Evolutionary conservation across 75 land plant species (phyloP), one percentile per base, ranked within the genome.

Genomic region (Selaginella moellendorffii): DNA sequence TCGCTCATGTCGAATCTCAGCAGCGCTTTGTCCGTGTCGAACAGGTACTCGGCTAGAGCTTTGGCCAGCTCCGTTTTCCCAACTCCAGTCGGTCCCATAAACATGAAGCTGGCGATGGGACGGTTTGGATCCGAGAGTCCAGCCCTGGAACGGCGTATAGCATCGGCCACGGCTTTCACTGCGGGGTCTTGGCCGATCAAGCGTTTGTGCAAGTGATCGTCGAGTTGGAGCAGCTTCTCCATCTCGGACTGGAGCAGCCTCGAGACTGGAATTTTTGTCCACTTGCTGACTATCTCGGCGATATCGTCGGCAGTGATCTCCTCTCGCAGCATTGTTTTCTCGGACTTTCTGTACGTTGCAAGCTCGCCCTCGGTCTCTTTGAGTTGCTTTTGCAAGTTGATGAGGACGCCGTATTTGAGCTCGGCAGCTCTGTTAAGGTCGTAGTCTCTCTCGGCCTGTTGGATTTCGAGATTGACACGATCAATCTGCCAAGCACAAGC

Each of bases 211-310:
- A 56, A 21, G 5, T 56, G 25, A 21, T 56, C 59, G n/a, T 56
- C 59, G n/a, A 56, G 19, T 8, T 56, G 59, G 25, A 56, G 24
- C 5, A 56, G 59, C 59, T 56, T 56, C 59, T 56, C 24, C 24
- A 21, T 56, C 24, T 56, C 24, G n/a, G 59, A 56, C 24, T 56
- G 59, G 8, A 56, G 21, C 21, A 56, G 59, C 24, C 24, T 56
- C 24, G 59, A 56, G 9, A 56, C 59, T 5, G 59, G 24, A 56
- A 21, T 21, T n/a, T 21, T 56, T 5, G 59, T 24, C 59, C 59
- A 56, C 59, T 56, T 56, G 59, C 59, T 56, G n/a, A 56, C 59
- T 8, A 56, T 56, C 59, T 56, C 59, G 21, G 25, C 59, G n/a
- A 56, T 56, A 56, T 56, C 59, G n/a, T 56, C 59, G 9, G 25